Conservation (phyloP, 2,329 filamentous ascomycete species). For the Fusarium sp. region DNA sequence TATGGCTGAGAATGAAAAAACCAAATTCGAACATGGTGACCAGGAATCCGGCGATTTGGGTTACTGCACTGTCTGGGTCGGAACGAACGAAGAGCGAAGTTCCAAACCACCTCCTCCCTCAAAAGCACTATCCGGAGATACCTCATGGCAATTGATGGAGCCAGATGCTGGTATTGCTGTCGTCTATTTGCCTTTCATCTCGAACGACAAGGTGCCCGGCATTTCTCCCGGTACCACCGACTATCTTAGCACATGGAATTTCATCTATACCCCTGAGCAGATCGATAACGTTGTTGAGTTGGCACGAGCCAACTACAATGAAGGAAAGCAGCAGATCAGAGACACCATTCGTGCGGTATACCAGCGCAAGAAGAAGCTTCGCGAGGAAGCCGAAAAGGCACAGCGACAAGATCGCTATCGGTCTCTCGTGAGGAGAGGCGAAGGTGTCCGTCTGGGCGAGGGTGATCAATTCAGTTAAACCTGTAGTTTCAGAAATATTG, state of each 20-base stretch:
- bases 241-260: conserved; percentile 97
- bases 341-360: conserved; percentile 89
- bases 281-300: conserved; percentile 86
- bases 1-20: conserved; percentile 48
- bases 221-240: conserved; percentile 88
- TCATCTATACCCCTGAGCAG: conserved; percentile 91
- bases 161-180: conserved; percentile 88
- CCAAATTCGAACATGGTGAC: conserved; percentile 57
- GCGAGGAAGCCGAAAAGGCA: conserved; percentile 65
- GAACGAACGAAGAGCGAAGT: conserved; percentile 79
- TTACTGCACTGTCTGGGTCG: conserved; percentile 97
- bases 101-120: conserved; percentile 64
- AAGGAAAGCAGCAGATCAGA: conserved; percentile 82
- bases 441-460: conserved; percentile 68
- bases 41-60: conserved; percentile 73
- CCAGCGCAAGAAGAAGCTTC: conserved; percentile 82
- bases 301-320: conserved; percentile 86
- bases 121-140: conserved; percentile 70
- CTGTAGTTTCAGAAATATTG: conserved; percentile 9
- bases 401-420: conserved; percentile 58
- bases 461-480: conserved; percentile 73
- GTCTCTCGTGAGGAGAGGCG: conserved; percentile 62
- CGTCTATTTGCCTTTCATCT: conserved; percentile 89
- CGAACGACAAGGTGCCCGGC: conserved; percentile 81
- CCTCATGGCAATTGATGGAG: conserved; percentile 74